Conservation (phyloP, 768 basidiomycete genomes). For the Boletellus emodensis region DNA sequence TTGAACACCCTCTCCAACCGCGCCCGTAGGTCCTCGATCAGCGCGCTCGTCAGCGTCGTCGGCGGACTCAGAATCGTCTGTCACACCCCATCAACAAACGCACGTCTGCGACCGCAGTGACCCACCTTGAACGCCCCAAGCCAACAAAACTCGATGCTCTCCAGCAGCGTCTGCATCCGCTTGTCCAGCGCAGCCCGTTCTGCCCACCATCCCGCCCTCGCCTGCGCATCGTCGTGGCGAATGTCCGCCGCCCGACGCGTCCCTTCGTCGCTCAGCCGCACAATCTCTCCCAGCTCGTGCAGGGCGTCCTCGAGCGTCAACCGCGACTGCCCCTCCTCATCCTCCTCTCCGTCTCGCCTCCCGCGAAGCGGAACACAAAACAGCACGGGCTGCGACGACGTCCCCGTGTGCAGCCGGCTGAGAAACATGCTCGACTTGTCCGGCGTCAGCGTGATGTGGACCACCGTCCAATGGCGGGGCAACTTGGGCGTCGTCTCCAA, state of each 20-base stretch:
- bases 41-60: slow-evolving; percentile 38
- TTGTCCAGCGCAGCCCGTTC: slow-evolving; percentile 71
- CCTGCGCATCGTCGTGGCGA: slow-evolving; percentile 60
- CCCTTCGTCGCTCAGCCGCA: slow-evolving; percentile 71
- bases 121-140: slow-evolving; percentile 93
- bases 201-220: slow-evolving; percentile 82
- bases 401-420: slow-evolving; percentile 62
- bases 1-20: slow-evolving; percentile 77
- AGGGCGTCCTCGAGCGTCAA: slow-evolving; percentile 74
- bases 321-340: slow-evolving; percentile 53
- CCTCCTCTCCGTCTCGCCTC: slow-evolving; percentile 68
- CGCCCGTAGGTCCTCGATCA: slow-evolving; percentile 53
- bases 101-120: not conserved
- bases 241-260: slow-evolving; percentile 71
- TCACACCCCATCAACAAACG: not conserved
- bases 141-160: slow-evolving; percentile 94
- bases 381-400: slow-evolving; percentile 55
- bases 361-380: slow-evolving; percentile 90
- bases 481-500: slow-evolving; percentile 44
- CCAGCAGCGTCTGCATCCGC: slow-evolving; percentile 67
- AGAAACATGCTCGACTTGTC: slow-evolving; percentile 83
- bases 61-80: slow-evolving; percentile 63
- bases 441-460: slow-evolving; percentile 79
- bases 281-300: slow-evolving; percentile 73
- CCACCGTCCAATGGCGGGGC: slow-evolving; percentile 76